Evolutionary conservation across 495 filamentous ascomycete genomes (phyloP), one percentile per base, ranked within the genome.

Genomic region (Eremomyces bilateralis): DNA sequence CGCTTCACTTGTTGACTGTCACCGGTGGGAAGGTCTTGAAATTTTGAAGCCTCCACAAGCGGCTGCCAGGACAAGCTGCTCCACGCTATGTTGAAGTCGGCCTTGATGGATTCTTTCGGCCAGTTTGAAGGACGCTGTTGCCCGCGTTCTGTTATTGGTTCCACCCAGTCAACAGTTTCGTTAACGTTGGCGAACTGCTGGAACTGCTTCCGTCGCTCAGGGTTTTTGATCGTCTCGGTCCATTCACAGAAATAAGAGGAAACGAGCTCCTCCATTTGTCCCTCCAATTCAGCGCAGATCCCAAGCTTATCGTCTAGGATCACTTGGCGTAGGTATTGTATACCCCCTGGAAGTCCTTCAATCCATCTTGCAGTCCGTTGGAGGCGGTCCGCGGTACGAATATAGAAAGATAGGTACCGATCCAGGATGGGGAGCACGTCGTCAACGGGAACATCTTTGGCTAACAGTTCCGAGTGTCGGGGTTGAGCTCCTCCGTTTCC

Each of bases 351-450:
- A 0, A 93, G 62, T 37, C 65, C 67, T 45, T 95, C 85, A 27
- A 95, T 62, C 85, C 85, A 95, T 21, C 85, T 67, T 2, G 85
- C 85, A 18, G 85, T 95, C 28, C 85, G 71, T 52, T 93, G 84
- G 1, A 95, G 71, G 49, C 82, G 90, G 60, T 95, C 85, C 28
- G 84, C 85, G 0, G 85, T 92, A 40, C 82, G 79, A 50, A 95
- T 92, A 57, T 95, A 93, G 63, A 95, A 91, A 60, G 83, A 80
- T 6, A 93, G 61, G 53, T 91, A 95, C 18, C 85, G 73, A 52
- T 95, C 85, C 0, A 95, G 60, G 22, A 92, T 78, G 8, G 81
- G 76, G 16, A 92, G 60, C 16, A 93, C 71, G 48, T 90, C 75
- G 35, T 83, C 76, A 0, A 80, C 69, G 0, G 84, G 72, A 0